These are phyloP conservation scores for Pholiota microspora DNA, from an alignment of 768 basidiomycete species.

Conservation along the genomic window DNA sequence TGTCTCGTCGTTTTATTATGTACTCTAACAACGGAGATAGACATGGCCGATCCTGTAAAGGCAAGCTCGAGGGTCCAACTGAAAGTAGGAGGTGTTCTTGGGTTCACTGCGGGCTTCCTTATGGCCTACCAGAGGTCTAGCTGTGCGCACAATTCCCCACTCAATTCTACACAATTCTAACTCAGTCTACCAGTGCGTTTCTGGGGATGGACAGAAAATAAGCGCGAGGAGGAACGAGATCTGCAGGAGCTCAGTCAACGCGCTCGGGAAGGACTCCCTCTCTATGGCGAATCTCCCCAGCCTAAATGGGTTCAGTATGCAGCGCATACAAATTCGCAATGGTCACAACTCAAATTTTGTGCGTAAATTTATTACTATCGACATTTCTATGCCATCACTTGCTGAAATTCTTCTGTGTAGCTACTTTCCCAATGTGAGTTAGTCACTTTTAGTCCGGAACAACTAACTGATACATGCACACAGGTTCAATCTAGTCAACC, in stretches of 20 bases:
- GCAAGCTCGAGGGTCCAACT: conserved; percentile 34
- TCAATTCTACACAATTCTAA: conserved; percentile 1
- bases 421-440: conserved; percentile 73
- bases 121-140: conserved; percentile 90
- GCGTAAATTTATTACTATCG: conserved; percentile 28
- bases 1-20: conserved; percentile 1
- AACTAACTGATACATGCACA: conserved; percentile 9
- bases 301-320: conserved; percentile 84
- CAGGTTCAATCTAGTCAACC: conserved; percentile 96
- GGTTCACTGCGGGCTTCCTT: conserved; percentile 89
- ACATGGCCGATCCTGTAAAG: conserved; percentile 48
- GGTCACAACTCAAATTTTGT: conserved; percentile 94
- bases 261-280: conserved; percentile 73
- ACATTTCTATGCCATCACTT: conserved; percentile 7
- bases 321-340: conserved; percentile 86
- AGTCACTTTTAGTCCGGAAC: conserved; percentile 9
- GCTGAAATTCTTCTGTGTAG: conserved; percentile 32
- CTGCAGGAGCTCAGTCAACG: conserved; percentile 74
- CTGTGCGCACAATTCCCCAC: conserved; percentile 48
- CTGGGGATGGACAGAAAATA: conserved; percentile 94
- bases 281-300: conserved; percentile 84
- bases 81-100: conserved; percentile 68
- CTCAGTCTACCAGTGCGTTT: conserved; percentile 65
- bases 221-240: conserved; percentile 77
- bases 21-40: conserved; percentile 26